These are phyloP conservation scores for Lipomyces orientalis DNA, from an alignment of 805 yeast genomes.

Conservation along the genomic window DNA sequence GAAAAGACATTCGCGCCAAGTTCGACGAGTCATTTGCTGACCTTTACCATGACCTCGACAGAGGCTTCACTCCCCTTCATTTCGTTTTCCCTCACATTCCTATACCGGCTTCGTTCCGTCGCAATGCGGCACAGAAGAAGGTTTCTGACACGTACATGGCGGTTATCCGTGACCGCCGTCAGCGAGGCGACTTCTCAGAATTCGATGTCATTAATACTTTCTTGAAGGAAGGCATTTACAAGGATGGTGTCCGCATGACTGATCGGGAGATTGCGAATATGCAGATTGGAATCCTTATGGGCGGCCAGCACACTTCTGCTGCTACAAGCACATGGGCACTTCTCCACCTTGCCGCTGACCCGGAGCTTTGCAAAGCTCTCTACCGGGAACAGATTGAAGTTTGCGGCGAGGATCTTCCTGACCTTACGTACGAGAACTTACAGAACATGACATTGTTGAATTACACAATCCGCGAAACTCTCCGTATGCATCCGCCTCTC, in stretches of 20 bases:
- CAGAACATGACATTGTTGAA: constrained; percentile 81
- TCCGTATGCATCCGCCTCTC: constrained; percentile 94
- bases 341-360: constrained; percentile 86
- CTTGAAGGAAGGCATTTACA: constrained; percentile 81
- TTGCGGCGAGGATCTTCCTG: constrained; percentile 52
- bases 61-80: constrained; percentile 95
- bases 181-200: constrained; percentile 68
- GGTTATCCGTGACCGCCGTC: constrained; percentile 75
- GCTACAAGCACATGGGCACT: constrained; percentile 95
- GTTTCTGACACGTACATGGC: constrained; percentile 82
- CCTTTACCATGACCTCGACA: constrained; percentile 88
- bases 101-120: constrained; percentile 76
- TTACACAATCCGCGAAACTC: constrained; percentile 86
- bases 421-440: constrained; percentile 79
- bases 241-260: constrained; percentile 92
- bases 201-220: constrained; percentile 90
- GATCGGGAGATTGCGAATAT: constrained; percentile 94
- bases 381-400: constrained; percentile 74
- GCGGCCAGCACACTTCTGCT: constrained; percentile 98
- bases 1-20: constrained; percentile 86
- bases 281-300: constrained; percentile 95
- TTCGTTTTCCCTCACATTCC: constrained; percentile 96
- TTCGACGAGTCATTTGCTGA: constrained; percentile 84
- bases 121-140: constrained; percentile 86
- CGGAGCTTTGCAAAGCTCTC: constrained; percentile 81